These are phyloP conservation scores for Aspergillus ostianus DNA, from an alignment of 495 filamentous ascomycete species.

Conservation along the genomic window DNA sequence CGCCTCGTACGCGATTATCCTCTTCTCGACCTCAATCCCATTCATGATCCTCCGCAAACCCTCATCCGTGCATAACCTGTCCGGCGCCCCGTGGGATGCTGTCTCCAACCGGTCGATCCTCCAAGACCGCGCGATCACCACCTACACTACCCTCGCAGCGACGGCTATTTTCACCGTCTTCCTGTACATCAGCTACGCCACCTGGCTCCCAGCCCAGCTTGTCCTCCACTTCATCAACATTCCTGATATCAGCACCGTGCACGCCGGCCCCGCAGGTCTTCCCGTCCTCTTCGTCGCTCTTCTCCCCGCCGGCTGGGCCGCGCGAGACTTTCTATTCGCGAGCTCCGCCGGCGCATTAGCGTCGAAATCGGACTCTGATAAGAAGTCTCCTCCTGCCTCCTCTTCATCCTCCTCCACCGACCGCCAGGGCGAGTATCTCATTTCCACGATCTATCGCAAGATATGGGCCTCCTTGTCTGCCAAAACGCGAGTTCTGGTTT, in stretches of 20 bases:
- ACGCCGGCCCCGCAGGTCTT: conserved; percentile 52
- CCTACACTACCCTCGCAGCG: conserved; percentile 63
- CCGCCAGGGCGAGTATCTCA: conserved; percentile 55
- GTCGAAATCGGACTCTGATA: conserved; percentile 52
- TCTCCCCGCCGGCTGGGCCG: conserved; percentile 65
- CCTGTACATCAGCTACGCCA: conserved; percentile 60
- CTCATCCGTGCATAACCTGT: conserved; percentile 58
- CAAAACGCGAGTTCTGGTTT: conserved; percentile 63
- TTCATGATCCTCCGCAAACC: conserved; percentile 67
- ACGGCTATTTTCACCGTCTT: conserved; percentile 65
- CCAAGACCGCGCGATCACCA: conserved; percentile 58
- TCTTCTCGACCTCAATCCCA: conserved; percentile 64
- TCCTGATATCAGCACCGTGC: conserved; percentile 59
- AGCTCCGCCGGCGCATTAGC: conserved; percentile 53
- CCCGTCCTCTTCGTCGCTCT: conserved; percentile 50
- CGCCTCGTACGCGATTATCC: conserved; percentile 59
- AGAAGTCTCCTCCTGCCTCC: conserved; percentile 31
- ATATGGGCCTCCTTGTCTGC: conserved; percentile 54
- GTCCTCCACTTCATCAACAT: conserved; percentile 69
- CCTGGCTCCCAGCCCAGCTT: conserved; percentile 64
- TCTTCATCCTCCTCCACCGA: conserved; percentile 41
- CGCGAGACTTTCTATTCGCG: conserved; percentile 71
- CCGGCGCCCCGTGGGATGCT: conserved; percentile 35
- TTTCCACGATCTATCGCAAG: conserved; percentile 53
- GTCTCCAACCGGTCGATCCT: conserved; percentile 69